Conservation (phyloP, 2,329 filamentous ascomycete genomes). For the Orbilia javanica region DNA sequence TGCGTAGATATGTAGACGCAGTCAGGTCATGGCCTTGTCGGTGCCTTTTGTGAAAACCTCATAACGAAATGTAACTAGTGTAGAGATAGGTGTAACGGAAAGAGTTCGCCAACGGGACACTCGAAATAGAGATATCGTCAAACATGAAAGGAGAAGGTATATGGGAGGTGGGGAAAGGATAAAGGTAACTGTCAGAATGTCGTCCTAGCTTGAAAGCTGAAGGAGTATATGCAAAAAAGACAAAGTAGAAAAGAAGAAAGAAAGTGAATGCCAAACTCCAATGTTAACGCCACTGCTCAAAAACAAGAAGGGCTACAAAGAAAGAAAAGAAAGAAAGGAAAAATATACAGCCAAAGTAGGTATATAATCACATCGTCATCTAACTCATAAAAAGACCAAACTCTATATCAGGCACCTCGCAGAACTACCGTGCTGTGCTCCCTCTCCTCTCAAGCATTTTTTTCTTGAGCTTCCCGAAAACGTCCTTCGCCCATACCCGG, state of each 20-base stretch:
- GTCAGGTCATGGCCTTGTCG: not conserved
- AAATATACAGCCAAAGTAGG: constrained; percentile 22
- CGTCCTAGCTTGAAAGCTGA: not conserved
- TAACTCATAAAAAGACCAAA: constrained; percentile 7
- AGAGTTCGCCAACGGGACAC: constrained; percentile 1
- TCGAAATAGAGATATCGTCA: constrained; percentile 42
- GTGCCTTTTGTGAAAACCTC: constrained; percentile 9
- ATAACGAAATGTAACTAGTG: constrained; percentile 5
- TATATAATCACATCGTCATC: constrained; percentile 15
- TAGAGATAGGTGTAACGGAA: too few relatives aligned
- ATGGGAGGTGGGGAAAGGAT: not conserved
- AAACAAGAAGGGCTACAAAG: constrained; percentile 24
- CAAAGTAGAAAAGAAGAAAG: constrained; percentile 21
- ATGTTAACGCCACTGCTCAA: constrained; percentile 42
- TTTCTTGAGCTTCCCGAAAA: constrained; percentile 61
- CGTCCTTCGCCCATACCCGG: constrained; percentile 61
- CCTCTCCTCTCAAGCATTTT: constrained; percentile 60
- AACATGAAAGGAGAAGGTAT: constrained; percentile 16
- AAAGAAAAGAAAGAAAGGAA: constrained; percentile 6
- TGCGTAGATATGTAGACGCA: not conserved
- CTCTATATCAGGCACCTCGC: not conserved
- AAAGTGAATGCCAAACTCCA: constrained; percentile 31
- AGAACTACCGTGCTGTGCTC: not conserved
- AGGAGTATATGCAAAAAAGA: constrained; percentile 30
- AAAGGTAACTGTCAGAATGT: not conserved